phyloP scores from a whole-genome alignment of 345 rosid genomes.

The Passiflora organensis region DNA sequence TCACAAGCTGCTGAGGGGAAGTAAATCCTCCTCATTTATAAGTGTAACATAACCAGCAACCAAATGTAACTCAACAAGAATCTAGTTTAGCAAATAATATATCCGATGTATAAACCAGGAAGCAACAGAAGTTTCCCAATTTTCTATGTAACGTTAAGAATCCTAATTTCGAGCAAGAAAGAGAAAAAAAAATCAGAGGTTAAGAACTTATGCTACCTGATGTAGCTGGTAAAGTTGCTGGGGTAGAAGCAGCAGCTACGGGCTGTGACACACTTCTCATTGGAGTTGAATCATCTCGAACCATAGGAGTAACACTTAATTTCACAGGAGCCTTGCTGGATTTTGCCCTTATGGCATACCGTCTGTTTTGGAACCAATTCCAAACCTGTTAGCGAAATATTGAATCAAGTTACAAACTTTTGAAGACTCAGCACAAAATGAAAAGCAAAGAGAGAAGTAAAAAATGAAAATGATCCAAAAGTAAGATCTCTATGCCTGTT shows the following conservation, averaged over 20 bases:
- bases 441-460: neutral
- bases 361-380: constrained; percentile 99
- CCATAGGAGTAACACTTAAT: constrained; percentile 63
- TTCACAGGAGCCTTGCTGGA: constrained; percentile 74
- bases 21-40: too few relatives aligned
- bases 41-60: too few relatives aligned
- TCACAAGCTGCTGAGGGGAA: too few relatives aligned
- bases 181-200: constrained; percentile 8
- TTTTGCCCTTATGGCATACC: constrained; percentile 90
- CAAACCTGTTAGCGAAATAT: constrained; percentile 51
- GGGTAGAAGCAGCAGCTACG: constrained; percentile 26
- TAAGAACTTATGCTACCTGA: constrained; percentile 40
- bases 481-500: constrained; percentile 53
- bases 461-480: too few relatives aligned
- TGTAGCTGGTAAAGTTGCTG: constrained; percentile 44
- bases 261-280: constrained; percentile 59
- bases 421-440: constrained; percentile 1
- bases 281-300: constrained; percentile 53
- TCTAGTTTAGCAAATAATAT: too few relatives aligned
- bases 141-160: too few relatives aligned
- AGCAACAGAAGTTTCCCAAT: neutral
- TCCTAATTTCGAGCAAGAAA: constrained; percentile 3
- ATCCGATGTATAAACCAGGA: neutral
- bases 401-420: constrained; percentile 7
- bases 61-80: too few relatives aligned